These are phyloP conservation scores for Carex pumila DNA, from an alignment of 176 grass and related monocot species.

Conservation along the genomic window DNA sequence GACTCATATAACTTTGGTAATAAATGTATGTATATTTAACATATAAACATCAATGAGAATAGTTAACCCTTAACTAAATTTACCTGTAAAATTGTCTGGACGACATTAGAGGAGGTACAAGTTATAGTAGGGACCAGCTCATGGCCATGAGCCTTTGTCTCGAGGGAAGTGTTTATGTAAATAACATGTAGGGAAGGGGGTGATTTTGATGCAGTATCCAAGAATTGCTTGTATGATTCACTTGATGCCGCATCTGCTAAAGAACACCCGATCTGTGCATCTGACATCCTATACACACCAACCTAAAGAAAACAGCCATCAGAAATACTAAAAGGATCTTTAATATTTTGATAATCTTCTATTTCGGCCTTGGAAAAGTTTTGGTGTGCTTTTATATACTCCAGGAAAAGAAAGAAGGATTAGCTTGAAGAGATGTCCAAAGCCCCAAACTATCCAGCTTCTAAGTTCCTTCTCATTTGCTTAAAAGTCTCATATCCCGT, in stretches of 20 bases:
- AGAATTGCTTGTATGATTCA: conserved; percentile 67
- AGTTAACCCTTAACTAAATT: neutral
- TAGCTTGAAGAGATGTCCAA: neutral
- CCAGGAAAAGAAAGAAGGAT: conserved; percentile 12
- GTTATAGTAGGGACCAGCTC: conserved; percentile 96
- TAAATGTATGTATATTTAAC: neutral
- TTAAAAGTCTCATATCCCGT: neutral
- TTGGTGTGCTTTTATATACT: neutral
- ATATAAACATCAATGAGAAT: conserved; percentile 1
- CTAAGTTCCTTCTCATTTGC: neutral
- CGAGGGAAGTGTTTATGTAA: conserved; percentile 97
- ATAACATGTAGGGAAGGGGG: conserved; percentile 93
- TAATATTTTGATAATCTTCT: neutral
- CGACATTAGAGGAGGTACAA: conserved; percentile 97
- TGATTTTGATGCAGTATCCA: conserved; percentile 52
- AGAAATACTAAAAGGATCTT: neutral
- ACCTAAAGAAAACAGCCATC: conserved; percentile 43
- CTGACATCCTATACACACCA: conserved; percentile 95
- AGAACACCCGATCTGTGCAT: conserved; percentile 85
- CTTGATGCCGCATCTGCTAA: conserved; percentile 95
- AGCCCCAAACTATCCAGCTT: neutral
- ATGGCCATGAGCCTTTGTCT: conserved; percentile 89
- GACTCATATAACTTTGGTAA: neutral
- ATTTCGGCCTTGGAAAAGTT: neutral
- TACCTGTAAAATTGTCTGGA: conserved; percentile 97